phyloP scores from a whole-genome alignment of 345 rosid species.

The Melaleuca alternifolia region DNA sequence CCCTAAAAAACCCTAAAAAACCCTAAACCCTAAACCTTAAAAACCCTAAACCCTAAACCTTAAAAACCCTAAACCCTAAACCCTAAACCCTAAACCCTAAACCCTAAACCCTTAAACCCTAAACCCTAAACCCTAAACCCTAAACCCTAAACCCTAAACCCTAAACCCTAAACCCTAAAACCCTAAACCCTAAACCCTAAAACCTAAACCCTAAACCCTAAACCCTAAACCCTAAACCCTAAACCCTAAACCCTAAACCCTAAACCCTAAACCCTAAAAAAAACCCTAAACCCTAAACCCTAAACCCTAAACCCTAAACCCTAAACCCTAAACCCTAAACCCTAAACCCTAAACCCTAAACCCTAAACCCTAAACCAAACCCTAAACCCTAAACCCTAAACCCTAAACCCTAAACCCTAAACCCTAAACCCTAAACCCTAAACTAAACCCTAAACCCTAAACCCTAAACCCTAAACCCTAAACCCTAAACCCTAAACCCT shows the following conservation, averaged over 20 bases:
- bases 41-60: constrained; percentile 6
- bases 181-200: constrained; percentile 10
- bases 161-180: constrained; percentile 5
- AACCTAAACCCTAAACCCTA: not conserved
- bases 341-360: not conserved
- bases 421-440: constrained; percentile 1
- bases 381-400: not conserved
- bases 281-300: not conserved
- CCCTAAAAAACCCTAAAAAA: no score
- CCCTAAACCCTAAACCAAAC: not conserved
- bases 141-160: not conserved
- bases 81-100: constrained; percentile 12
- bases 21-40: constrained; percentile 3
- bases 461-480: constrained; percentile 1
- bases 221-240: constrained; percentile 6
- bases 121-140: constrained; percentile 9
- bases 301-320: not conserved
- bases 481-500: constrained; percentile 1
- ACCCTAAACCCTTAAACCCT: constrained; percentile 9
- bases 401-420: not conserved
- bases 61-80: constrained; percentile 5
- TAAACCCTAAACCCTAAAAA: not conserved
- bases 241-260: not conserved
- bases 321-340: not conserved
- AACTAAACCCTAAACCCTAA: no score